phyloP scores from a whole-genome alignment of 2,329 filamentous ascomycete species.

The Colletotrichum filicis region DNA sequence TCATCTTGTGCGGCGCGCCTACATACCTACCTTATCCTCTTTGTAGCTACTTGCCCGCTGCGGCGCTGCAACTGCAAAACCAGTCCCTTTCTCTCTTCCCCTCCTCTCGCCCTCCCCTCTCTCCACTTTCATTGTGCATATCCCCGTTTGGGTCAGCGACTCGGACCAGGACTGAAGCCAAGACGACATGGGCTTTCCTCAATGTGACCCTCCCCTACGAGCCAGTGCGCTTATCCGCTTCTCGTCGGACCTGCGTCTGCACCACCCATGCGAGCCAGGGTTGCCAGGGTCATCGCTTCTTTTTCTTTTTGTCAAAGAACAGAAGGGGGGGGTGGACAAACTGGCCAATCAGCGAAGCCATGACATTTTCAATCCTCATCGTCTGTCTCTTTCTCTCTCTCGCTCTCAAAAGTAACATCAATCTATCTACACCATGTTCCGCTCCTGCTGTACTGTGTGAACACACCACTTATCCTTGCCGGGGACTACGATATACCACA shows the following conservation, averaged over 20 bases:
- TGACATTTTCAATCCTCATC: neutral
- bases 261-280: slow-evolving; percentile 40
- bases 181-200: slow-evolving; percentile 14
- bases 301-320: neutral
- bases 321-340: neutral
- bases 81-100: slow-evolving; percentile 5
- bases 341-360: slow-evolving; percentile 12
- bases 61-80: neutral
- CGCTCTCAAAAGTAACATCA: neutral
- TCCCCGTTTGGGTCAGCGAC: slow-evolving; percentile 16
- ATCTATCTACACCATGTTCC: neutral
- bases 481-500: neutral
- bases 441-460: neutral
- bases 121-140: neutral
- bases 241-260: slow-evolving; percentile 55
- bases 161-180: neutral
- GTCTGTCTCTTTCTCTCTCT: neutral
- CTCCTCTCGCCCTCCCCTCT: neutral
- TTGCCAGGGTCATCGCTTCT: slow-evolving; percentile 38
- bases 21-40: neutral
- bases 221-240: slow-evolving; percentile 50
- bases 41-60: neutral
- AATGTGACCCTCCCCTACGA: slow-evolving; percentile 34
- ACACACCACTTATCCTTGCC: neutral
- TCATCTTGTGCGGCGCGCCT: slow-evolving; percentile 5